These are phyloP conservation scores for Tylopilus subfusipes DNA, from an alignment of 768 basidiomycete species.

Conservation along the genomic window DNA sequence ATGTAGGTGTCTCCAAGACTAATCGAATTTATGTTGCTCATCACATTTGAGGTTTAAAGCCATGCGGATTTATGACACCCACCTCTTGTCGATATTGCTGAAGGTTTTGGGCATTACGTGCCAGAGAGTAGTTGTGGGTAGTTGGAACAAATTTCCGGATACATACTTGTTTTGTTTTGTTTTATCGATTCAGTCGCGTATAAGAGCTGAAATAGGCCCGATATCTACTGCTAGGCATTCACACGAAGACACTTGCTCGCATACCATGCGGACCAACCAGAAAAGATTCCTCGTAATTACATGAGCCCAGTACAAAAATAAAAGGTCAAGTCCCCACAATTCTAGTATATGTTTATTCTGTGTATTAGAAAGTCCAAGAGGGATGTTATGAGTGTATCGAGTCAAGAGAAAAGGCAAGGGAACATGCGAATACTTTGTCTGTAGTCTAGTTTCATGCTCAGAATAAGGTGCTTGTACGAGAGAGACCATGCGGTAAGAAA, in stretches of 20 bases:
- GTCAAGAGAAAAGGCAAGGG: conserved; percentile 7
- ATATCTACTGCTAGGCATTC: not conserved
- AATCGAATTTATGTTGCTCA: conserved; percentile 79
- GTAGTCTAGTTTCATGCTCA: conserved; percentile 16
- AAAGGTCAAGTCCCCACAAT: conserved; percentile 5
- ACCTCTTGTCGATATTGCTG: conserved; percentile 6
- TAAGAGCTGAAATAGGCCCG: not conserved
- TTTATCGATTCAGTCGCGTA: not conserved
- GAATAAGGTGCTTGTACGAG: conserved; percentile 5
- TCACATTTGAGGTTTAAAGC: conserved; percentile 22
- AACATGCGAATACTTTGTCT: conserved; percentile 10
- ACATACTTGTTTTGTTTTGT: conserved; percentile 15
- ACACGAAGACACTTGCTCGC: not conserved
- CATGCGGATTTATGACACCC: not conserved
- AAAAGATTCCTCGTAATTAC: conserved; percentile 4
- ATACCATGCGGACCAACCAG: not conserved
- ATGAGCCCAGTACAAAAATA: conserved; percentile 21
- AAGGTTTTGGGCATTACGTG: too few species aligned
- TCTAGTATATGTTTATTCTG: conserved; percentile 14
- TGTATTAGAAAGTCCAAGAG: conserved; percentile 14
- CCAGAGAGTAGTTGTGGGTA: not conserved
- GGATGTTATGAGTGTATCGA: conserved; percentile 5
- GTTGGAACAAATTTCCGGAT: not conserved
- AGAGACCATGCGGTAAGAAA: conserved; percentile 9
- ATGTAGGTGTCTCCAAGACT: conserved; percentile 86